Conservation (phyloP, 805 yeast species). For the Komagataella populi region DNA sequence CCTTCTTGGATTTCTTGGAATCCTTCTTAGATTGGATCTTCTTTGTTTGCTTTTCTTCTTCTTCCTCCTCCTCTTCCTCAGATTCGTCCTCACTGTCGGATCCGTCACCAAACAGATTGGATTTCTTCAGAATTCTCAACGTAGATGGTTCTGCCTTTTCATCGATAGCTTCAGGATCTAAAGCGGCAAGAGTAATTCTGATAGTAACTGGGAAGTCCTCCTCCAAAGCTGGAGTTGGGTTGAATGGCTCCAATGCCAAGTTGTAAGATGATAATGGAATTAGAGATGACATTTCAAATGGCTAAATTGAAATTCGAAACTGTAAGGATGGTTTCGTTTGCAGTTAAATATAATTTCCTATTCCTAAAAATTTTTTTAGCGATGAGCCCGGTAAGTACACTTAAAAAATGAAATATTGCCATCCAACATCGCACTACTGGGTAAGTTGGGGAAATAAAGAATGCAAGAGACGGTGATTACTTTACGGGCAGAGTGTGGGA, state of each 20-base stretch:
- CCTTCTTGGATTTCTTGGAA: slow-evolving; percentile 10
- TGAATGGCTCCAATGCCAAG: slow-evolving; percentile 75
- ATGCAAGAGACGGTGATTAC: neutral
- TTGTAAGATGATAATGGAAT: slow-evolving; percentile 81
- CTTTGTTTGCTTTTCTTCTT: slow-evolving; percentile 18
- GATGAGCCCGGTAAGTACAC: neutral
- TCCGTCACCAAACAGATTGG: slow-evolving; percentile 25
- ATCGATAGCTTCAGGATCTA: slow-evolving; percentile 82
- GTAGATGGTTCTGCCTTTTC: slow-evolving; percentile 78
- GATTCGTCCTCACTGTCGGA: slow-evolving; percentile 29
- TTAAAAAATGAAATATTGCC: neutral
- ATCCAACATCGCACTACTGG: neutral
- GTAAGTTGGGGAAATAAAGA: neutral
- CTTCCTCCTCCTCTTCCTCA: slow-evolving; percentile 18
- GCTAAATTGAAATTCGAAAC: neutral
- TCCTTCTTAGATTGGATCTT: slow-evolving; percentile 7
- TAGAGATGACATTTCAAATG: slow-evolving; percentile 41
- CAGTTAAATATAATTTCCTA: neutral
- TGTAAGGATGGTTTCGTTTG: neutral
- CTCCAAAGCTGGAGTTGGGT: slow-evolving; percentile 78
- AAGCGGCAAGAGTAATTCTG: slow-evolving; percentile 87
- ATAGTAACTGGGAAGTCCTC: slow-evolving; percentile 82
- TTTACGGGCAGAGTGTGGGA: neutral
- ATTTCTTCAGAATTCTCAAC: slow-evolving; percentile 72
- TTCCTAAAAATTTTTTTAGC: neutral